Evolutionary conservation across 208 protist genomes (phyloP), one percentile per base, ranked within the genome.

Genomic region (Lotmaria passim): DNA sequence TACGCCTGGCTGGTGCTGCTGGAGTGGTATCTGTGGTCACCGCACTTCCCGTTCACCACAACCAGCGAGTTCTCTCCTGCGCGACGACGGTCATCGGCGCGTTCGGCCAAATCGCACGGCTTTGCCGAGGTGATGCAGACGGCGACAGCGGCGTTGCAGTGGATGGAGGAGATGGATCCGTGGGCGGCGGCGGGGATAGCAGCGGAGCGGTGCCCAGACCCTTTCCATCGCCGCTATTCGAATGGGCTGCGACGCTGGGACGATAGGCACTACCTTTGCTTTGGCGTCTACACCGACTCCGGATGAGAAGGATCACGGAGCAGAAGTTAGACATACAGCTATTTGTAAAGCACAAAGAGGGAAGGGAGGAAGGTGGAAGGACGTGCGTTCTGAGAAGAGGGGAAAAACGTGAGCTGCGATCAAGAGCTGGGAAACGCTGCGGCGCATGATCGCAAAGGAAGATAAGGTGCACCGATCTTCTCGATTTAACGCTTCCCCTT

Each of bases 201-300:
- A 0, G 69, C 73, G 12, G 47, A 68, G 10, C 28, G 57, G 6
- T 86, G 75, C 36, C 88, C 91, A 17, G 91, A 96, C 55, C 53
- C 64, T 2, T 59, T 64, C n/a, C 89, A 94, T 43, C 46, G 83
- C 11, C 84, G 85, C 30, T 96, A 94, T 71, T 89, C 81, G 10
- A 93, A 96, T 57, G 82, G 79, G 12, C 75, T 94, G 44, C 86
- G 91, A 23, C 78, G 91, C 0, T 96, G 91, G 91, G 91, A 96
- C 55, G 75, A 84, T 34, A 67, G 73, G 19, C 69, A 82, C 53
- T 96, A 93, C 81, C 87, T 96, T 28, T 91, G 82, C 69, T 87
- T 86, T 51, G 83, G 81, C 10, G 79, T 62, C n/a, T n/a, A n/a
- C n/a, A n/a, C n/a, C n/a, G n/a, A n/a, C n/a, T n/a, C n/a, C n/a